Base-by-base conservation (phyloP, 371 early-diverging fungal species). In the Apophysomyces variabilis region DNA sequence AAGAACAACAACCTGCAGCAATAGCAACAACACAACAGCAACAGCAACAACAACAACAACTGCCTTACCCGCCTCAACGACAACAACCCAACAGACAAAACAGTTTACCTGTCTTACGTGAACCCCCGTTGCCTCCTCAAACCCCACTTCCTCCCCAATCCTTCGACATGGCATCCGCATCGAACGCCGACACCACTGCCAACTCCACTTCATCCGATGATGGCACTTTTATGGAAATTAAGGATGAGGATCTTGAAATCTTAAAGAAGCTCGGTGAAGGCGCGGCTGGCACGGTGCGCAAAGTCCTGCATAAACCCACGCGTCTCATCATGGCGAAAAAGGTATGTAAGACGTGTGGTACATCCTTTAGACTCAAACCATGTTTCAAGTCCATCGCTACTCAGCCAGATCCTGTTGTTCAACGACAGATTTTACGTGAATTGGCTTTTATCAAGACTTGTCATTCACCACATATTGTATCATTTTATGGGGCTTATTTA, bases 261-360 rank as follows among this genome's bases (percentile, higher is more conserved):
- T 60, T 91, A 47, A 71, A 79, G 9, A 89, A 90, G 61, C 84
- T 99, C 47, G 99, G 98, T 39, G 92, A 95, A 57, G 99, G 99
- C 18, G 90, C 94, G 54, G 97, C 95, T 41, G 99, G 98, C 18
- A 94, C 96, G 7, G 98, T 99, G 37, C 84, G 90, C 61, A 92
- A 93, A 77, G 93, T 96, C 35, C 69, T 81, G 63, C 93, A 98
- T 75, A 77, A 76, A 60, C 94, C 95, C 16, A 88, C 89, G 36
- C 77, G 81, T 16, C 83, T 84, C n/a, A 82, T 97, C 38, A 96
- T 99, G 97, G 99, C 99, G 4, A 87, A 93, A 62, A 99, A 99
- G 91, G 90, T 90, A 82, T 61, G 62, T 9, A 50, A 16, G 11
- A 21, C 21, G 5, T 21, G 54, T 18, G 11, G 13, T n/a, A 26